Evolutionary conservation across 2,329 filamentous ascomycete genomes (phyloP), one percentile per base, ranked within the genome.

Genomic region (Alternaria triticimaculans): DNA sequence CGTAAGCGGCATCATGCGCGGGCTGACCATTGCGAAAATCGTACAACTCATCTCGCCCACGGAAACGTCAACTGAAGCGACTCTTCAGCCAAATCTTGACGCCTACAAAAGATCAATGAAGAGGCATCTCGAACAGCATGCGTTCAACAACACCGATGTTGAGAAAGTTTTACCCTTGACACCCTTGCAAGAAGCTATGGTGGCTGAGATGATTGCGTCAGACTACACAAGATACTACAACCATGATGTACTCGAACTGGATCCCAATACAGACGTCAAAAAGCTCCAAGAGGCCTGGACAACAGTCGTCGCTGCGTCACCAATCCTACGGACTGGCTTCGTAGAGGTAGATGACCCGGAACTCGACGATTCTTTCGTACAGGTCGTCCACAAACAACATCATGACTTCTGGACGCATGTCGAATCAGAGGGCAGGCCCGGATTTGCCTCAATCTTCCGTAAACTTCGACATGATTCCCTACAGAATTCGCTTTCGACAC

Each of bases 101-200:
- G 54, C 56, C 8, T 67, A 73, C 26, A 75, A 75, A 55, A 58
- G 48, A 54, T 55, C 60, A 73, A 10, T 79, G 88, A 11, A 79
- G 69, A 55, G 57, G 67, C 4, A 82, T 82, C 49, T 78, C 87
- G 4, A 64, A 75, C 4, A 80, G 74, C 0, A 70, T 80, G 21
- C 64, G 9, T 26, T 61, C 26, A 26, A 80, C 62, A 73, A 86
- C 8, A 64, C 77, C 0, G 72, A 82, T 11, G 72, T 90, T 1
- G 87, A 92, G 55, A 77, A 83, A 4, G 80, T 95, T 3, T 80
- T 96, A 3, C 94, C 94, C 0, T 86, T 90, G 0, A 97, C 94
- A 0, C 90, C 94, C 7, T 84, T 97, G 6, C 94, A 98, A 80
- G 93, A 97, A 77, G 90, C 90, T 2, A 93, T 97, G 89, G 82